Conservation (phyloP, 495 filamentous ascomycete genomes). For the Penicilliopsis zonata region DNA sequence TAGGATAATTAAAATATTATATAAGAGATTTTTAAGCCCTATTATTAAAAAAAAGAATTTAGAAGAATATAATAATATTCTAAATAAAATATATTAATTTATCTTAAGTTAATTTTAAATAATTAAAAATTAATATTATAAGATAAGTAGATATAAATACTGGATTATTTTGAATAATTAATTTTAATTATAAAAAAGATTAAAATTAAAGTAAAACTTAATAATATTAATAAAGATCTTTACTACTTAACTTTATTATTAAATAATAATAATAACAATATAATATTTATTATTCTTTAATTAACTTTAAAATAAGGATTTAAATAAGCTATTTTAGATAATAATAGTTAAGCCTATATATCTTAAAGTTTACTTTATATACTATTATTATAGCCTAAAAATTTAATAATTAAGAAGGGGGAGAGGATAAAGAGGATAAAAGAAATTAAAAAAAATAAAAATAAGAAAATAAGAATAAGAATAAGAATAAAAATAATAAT, state of each 20-base stretch:
- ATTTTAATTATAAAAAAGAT: neutral
- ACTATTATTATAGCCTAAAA: neutral
- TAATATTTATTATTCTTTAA: too few species aligned
- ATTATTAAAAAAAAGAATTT: neutral
- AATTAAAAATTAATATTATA: neutral
- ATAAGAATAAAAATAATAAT: neutral
- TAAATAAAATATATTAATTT: neutral
- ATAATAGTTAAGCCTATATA: neutral
- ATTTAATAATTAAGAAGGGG: neutral
- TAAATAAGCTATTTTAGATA: too few species aligned
- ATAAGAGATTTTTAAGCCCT: neutral
- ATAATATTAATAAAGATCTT: neutral
- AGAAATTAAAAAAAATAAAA: neutral
- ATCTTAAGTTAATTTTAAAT: neutral
- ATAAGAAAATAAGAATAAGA: neutral
- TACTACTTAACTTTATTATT: neutral
- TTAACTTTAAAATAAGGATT: neutral
- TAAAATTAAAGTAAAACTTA: neutral
- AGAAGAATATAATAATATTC: neutral
- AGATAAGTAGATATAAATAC: neutral
- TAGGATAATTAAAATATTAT: neutral
- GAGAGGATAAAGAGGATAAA: neutral
- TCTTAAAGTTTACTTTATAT: neutral
- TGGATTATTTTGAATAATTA: neutral
- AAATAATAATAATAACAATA: too few species aligned